phyloP scores from a whole-genome alignment of 257 asterid genomes.

The Nyctanthes arbortristis region DNA sequence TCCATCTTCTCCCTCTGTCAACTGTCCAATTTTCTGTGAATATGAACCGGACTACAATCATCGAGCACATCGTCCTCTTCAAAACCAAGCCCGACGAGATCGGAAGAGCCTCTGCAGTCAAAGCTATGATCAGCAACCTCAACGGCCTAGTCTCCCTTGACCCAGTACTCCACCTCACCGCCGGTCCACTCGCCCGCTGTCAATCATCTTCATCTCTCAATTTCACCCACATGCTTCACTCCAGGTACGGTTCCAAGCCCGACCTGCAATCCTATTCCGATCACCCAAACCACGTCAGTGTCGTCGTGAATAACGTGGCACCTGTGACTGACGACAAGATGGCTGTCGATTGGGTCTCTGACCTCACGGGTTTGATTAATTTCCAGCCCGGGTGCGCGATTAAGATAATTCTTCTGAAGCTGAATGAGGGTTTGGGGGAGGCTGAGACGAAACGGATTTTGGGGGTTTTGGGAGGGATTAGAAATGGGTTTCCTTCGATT shows the following conservation, averaged over 20 bases:
- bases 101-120: neutral
- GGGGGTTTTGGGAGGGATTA: neutral
- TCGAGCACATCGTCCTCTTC: conserved; percentile 22
- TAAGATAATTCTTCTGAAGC: conserved; percentile 6
- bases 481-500: neutral
- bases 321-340: conserved; percentile 11
- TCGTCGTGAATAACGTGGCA: neutral
- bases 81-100: conserved; percentile 13
- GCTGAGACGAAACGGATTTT: neutral
- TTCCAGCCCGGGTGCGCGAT: conserved; percentile 8
- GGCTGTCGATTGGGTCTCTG: conserved; percentile 19
- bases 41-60: conserved; percentile 7
- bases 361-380: neutral
- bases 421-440: conserved; percentile 17
- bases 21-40: too few species aligned
- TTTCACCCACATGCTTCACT: conserved; percentile 19
- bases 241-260: conserved; percentile 12
- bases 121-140: conserved; percentile 9
- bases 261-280: conserved; percentile 13
- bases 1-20: too few species aligned
- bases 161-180: conserved; percentile 19
- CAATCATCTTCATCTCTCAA: conserved; percentile 4
- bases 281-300: conserved; percentile 9
- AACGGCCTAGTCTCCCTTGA: conserved; percentile 5
- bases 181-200: conserved; percentile 10